Evolutionary conservation across 371 early-diverging fungal species (phyloP).

Genomic region (Mucor irregularis): DNA sequence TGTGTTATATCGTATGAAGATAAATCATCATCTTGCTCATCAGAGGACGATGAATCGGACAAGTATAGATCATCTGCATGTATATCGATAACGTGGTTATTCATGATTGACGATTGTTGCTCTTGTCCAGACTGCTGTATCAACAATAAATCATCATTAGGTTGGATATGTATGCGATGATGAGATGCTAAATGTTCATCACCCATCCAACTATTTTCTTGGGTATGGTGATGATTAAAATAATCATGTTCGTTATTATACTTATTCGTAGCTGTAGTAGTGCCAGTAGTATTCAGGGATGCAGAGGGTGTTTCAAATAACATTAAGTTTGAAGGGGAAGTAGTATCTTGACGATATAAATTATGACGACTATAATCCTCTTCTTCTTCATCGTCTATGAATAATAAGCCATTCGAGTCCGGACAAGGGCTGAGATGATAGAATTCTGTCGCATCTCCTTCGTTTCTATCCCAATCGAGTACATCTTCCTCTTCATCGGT

Average conservation of each 20-base stretch:
- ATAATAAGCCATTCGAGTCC: constrained; percentile 9
- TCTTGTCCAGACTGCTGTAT: neutral
- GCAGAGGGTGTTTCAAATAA: constrained; percentile 1
- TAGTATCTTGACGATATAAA: neutral
- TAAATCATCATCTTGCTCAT: constrained; percentile 2
- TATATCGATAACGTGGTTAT: no score
- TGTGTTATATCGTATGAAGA: constrained; percentile 5
- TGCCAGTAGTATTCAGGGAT: neutral
- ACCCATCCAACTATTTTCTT: constrained; percentile 15
- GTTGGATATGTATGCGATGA: constrained; percentile 4
- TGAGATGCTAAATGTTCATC: neutral
- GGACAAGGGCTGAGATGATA: constrained; percentile 21
- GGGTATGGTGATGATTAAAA: neutral
- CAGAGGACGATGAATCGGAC: constrained; percentile 4
- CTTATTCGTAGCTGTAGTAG: neutral
- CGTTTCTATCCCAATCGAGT: neutral
- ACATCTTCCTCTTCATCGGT: constrained; percentile 3
- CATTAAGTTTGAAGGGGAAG: constrained; percentile 1
- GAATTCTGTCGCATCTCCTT: constrained; percentile 1
- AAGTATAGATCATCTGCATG: constrained; percentile 4
- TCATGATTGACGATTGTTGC: no score
- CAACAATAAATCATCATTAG: neutral
- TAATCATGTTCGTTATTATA: neutral
- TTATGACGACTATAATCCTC: neutral
- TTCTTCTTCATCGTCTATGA: neutral